phyloP scores from a whole-genome alignment of 2,329 filamentous ascomycete species.

The Chrysosporium keratinophilum region DNA sequence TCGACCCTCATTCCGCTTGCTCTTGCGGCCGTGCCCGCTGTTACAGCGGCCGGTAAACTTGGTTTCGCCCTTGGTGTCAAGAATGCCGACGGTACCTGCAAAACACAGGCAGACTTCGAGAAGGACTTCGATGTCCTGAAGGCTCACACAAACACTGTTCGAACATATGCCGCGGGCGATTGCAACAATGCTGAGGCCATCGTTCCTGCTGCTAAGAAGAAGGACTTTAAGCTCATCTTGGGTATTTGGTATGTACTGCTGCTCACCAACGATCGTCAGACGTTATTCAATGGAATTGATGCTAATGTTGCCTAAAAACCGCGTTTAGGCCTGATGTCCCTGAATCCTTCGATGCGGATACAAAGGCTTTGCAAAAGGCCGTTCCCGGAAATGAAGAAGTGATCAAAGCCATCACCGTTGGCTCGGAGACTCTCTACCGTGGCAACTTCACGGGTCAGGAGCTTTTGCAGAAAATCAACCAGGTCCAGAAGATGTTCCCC shows the following conservation, averaged over 20 bases:
- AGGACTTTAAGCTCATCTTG: constrained; percentile 57
- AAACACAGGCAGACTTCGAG: constrained; percentile 52
- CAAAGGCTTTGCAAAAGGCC: constrained; percentile 44
- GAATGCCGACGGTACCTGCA: constrained; percentile 51
- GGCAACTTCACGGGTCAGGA: constrained; percentile 53
- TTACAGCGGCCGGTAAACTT: constrained; percentile 45
- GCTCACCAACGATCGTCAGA: background rate
- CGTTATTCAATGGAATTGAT: background rate
- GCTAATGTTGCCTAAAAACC: background rate
- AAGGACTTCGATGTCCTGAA: constrained; percentile 54
- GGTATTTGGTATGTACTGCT: constrained; percentile 50
- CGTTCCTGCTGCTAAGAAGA: constrained; percentile 54
- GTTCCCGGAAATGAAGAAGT: constrained; percentile 43
- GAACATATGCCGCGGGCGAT: constrained; percentile 57
- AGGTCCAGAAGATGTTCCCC: constrained; percentile 48
- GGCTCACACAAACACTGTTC: constrained; percentile 46
- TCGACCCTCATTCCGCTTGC: constrained; percentile 32
- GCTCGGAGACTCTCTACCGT: constrained; percentile 61
- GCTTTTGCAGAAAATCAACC: constrained; percentile 52
- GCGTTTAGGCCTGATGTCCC: constrained; percentile 48
- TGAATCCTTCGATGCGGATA: constrained; percentile 52
- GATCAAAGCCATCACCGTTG: constrained; percentile 59
- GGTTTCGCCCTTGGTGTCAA: constrained; percentile 60
- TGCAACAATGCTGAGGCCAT: constrained; percentile 55
- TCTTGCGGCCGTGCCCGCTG: constrained; percentile 39